These are phyloP conservation scores for Isochrysis galbana DNA, from an alignment of 78 protist species.

Conservation along the genomic window DNA sequence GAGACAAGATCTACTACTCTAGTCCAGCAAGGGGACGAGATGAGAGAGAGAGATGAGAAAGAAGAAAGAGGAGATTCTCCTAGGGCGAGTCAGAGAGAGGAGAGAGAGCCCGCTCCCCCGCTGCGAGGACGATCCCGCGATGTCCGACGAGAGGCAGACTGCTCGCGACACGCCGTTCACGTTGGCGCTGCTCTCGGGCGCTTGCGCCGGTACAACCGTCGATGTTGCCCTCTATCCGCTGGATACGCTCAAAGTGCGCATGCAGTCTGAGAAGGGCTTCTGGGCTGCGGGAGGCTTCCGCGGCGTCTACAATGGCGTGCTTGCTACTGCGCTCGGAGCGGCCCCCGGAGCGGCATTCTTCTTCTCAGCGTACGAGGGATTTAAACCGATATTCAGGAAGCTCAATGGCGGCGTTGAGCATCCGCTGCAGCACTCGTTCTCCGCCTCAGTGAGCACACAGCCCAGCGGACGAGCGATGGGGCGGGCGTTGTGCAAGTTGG, in stretches of 20 bases:
- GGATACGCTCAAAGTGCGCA: slow-evolving; percentile 75
- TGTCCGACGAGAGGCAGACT: no score
- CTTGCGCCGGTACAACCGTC: slow-evolving; percentile 59
- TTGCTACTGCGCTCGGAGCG: slow-evolving; percentile 41
- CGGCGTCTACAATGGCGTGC: slow-evolving; percentile 65
- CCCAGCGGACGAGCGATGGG: no score
- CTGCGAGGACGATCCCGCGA: no score
- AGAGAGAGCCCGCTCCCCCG: no score
- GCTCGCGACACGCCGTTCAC: slow-evolving; percentile 10
- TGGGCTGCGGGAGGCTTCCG: slow-evolving; percentile 53
- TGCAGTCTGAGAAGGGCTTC: slow-evolving; percentile 56
- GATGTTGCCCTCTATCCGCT: slow-evolving; percentile 69
- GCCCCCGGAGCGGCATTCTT: slow-evolving; percentile 64
- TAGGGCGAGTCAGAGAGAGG: no score
- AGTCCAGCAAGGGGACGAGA: no score
- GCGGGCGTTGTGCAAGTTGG: no score
- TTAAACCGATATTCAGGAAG: background rate
- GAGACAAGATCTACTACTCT: no score
- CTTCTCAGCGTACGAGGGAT: slow-evolving; percentile 40
- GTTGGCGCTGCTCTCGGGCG: slow-evolving; percentile 43
- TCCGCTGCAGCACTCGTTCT: background rate
- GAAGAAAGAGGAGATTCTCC: no score
- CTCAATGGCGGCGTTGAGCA: background rate
- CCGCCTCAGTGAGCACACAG: no score
- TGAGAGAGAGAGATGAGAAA: no score